Conservation (phyloP, 2,329 filamentous ascomycete genomes). For the Ophiocordyceps sinensis region DNA sequence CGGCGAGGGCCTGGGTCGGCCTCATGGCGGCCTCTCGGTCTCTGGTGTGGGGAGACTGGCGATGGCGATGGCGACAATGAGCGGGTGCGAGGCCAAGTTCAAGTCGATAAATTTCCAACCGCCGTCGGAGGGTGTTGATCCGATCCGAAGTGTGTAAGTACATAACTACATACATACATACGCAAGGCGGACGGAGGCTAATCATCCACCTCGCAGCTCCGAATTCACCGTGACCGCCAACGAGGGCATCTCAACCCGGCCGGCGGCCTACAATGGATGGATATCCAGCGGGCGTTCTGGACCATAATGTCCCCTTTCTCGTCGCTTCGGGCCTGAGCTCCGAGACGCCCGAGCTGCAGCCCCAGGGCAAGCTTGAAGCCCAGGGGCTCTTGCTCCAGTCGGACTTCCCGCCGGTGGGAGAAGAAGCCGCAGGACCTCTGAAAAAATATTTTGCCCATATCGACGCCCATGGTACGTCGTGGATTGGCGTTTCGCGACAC, state of each 20-base stretch:
- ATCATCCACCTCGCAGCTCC: no score
- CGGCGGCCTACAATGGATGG: slow-evolving; percentile 49
- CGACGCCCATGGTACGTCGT: slow-evolving; percentile 51
- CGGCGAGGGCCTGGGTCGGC: slow-evolving; percentile 51
- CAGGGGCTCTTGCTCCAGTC: slow-evolving; percentile 51
- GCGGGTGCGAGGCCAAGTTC: background rate
- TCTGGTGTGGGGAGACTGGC: background rate
- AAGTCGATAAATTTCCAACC: slow-evolving; percentile 8
- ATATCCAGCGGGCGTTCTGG: slow-evolving; percentile 65
- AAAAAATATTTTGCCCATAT: slow-evolving; percentile 50
- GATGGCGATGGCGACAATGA: background rate
- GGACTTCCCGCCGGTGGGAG: slow-evolving; percentile 52
- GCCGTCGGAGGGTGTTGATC: slow-evolving; percentile 14
- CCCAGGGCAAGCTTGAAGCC: slow-evolving; percentile 39
- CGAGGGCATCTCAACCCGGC: background rate
- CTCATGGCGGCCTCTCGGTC: slow-evolving; percentile 35
- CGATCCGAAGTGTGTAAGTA: no score
- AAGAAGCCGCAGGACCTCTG: slow-evolving; percentile 49
- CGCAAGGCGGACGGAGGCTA: no score
- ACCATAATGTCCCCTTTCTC: slow-evolving; percentile 76
- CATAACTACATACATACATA: no score
- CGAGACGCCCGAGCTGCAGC: slow-evolving; percentile 23
- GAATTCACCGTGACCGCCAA: background rate
- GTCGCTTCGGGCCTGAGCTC: slow-evolving; percentile 60
- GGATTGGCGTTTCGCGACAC: slow-evolving; percentile 44